Conservation (phyloP, 176 grass and related monocot genomes). For the Triticum dicoccoides region DNA sequence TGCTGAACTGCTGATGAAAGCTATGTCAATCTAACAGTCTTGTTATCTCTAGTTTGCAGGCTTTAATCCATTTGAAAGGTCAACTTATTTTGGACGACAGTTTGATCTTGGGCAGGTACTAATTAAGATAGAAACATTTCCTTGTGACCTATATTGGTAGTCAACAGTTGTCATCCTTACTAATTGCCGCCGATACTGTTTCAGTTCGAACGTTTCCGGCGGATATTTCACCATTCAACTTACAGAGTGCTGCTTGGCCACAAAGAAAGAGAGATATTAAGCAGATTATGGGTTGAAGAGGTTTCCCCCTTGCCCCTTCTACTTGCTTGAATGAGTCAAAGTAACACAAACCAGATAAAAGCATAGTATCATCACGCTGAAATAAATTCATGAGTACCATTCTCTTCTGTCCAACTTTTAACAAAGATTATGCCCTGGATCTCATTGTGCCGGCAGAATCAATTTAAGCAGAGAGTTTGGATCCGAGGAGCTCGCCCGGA, state of each 20-base stretch:
- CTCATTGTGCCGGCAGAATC: background rate
- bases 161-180: background rate
- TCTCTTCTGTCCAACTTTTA: background rate
- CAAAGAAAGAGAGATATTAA: conserved; percentile 80
- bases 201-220: conserved; percentile 84
- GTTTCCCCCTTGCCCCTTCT: conserved; percentile 19
- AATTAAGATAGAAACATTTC: background rate
- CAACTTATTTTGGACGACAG: conserved; percentile 83
- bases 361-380: background rate
- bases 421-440: rapidly evolving
- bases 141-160: background rate
- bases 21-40: conserved; percentile 13
- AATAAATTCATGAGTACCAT: background rate
- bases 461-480: conserved; percentile 5
- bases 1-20: conserved; percentile 4
- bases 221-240: conserved; percentile 88
- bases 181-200: conserved; percentile 10
- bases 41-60: conserved; percentile 76
- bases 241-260: conserved; percentile 77
- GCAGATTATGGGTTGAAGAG: conserved; percentile 90
- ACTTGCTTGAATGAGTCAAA: background rate
- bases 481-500: conserved; percentile 59
- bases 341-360: background rate
- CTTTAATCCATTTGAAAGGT: conserved; percentile 99
- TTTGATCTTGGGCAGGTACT: conserved; percentile 88